Evolutionary conservation across 2,329 filamentous ascomycete species (phyloP), one percentile per base, ranked within the genome.

Genomic region (Myriosclerotinia scirpicola): DNA sequence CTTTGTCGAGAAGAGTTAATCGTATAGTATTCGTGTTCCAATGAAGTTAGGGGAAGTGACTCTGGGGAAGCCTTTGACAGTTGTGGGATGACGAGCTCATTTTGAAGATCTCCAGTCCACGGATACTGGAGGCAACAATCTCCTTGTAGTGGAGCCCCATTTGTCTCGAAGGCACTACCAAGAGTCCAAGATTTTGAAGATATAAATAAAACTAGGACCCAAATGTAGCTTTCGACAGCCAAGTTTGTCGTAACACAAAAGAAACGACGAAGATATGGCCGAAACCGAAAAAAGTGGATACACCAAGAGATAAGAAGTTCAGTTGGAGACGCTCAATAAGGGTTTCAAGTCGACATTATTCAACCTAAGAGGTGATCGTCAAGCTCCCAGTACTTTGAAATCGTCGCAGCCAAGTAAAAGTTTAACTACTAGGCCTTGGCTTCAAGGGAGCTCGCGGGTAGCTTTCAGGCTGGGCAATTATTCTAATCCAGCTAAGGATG

Each of bases 171-270:
- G 20, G 48, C 26, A 44, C 56, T 66, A 61, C 64, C 64, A 65
- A 65, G 63, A 53, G 36, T n/a, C 38, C 30, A 65, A 52, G 54
- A 58, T 60, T 40, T 65, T 17, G 40, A 53, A 26, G 38, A 26
- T 30, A 46, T 38, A 61, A 54, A 26, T 62, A 34, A 62, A 66
- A 66, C 56, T 11, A n/a, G 42, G 48, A n/a, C 55, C 50, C 26
- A 54, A 20, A 66, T 66, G 50, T 44, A 38, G 40, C 20, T 20
- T 30, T 54, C 14, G 3, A 61, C 40, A 34, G 64, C 64, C 64
- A 62, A 66, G 64, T 62, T 30, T 34, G 56, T n/a, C 56, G 56
- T 48, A 62, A 62, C 64, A 66, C 36, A 66, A 26, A 54, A 56
- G 64, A 66, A 66, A 62, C 64, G 50, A 48, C 34, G 30, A 66